These are phyloP conservation scores for Ceratocystis cacaofunesta DNA, from an alignment of 2,329 filamentous ascomycete species.

Conservation along the genomic window DNA sequence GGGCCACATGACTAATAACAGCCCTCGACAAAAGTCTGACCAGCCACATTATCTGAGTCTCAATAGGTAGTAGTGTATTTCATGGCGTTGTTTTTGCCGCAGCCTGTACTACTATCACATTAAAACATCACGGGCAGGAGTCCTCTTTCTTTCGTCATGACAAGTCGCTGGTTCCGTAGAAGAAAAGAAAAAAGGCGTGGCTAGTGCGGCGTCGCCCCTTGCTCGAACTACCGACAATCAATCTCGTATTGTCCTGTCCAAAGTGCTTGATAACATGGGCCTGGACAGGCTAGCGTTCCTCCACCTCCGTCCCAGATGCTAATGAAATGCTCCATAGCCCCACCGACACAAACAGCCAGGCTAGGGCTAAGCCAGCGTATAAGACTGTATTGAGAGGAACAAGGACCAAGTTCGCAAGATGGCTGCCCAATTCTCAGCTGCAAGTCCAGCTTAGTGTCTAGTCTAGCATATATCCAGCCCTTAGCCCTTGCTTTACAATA, in stretches of 20 bases:
- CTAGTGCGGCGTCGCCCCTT: neutral
- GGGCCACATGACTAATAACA: too few species aligned
- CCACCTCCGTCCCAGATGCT: neutral
- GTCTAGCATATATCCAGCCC: neutral
- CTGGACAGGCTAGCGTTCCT: neutral
- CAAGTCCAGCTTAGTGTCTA: neutral
- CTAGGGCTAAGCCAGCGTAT: too few species aligned
- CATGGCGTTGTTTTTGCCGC: too few species aligned
- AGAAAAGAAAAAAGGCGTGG: neutral
- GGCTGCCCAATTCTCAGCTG: neutral
- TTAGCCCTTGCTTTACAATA: neutral
- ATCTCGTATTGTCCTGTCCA: neutral
- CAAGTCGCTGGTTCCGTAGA: neutral
- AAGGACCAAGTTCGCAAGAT: too few species aligned
- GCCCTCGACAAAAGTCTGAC: too few species aligned
- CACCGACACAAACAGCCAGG: neutral
- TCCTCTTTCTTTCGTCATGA: neutral
- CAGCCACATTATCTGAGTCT: too few species aligned
- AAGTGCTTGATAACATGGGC: neutral
- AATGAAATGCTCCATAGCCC: neutral
- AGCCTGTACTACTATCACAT: too few species aligned
- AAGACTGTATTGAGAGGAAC: too few species aligned
- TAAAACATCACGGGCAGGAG: too few species aligned
- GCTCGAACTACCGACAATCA: neutral
- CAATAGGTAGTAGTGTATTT: too few species aligned